phyloP scores from a whole-genome alignment of 176 grass and related monocot species.

The Chloris gayana region DNA sequence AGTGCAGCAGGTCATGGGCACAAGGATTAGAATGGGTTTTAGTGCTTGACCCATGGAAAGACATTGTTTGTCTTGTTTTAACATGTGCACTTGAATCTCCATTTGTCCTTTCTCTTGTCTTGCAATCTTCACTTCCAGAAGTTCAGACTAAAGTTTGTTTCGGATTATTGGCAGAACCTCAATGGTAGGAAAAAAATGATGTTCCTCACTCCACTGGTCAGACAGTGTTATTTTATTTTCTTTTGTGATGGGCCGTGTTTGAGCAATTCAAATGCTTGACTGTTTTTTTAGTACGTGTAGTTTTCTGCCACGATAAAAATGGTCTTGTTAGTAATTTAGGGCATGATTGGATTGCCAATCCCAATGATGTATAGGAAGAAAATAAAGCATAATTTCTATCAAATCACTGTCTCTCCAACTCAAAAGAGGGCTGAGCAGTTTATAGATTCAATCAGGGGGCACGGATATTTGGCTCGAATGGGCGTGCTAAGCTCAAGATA shows the following conservation, averaged over 20 bases:
- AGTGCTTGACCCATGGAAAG: slow-evolving; percentile 24
- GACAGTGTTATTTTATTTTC: too few species aligned
- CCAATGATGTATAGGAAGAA: background rate
- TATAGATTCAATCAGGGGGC: background rate
- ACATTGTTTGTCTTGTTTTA: slow-evolving; percentile 35
- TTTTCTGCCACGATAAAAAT: background rate
- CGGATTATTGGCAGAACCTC: background rate
- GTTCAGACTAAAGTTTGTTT: background rate
- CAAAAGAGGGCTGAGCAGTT: slow-evolving; percentile 4
- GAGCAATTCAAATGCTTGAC: background rate
- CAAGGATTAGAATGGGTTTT: slow-evolving; percentile 13
- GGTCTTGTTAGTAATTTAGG: background rate
- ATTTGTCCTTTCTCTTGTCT: background rate
- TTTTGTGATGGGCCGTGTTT: too few species aligned
- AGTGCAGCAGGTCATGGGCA: slow-evolving; percentile 5
- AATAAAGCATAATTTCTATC: background rate
- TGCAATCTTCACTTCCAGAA: background rate
- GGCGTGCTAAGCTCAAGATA: slow-evolving; percentile 31
- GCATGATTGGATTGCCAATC: slow-evolving; percentile 11
- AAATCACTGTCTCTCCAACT: slow-evolving; percentile 17
- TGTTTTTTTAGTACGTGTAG: background rate
- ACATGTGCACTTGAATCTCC: slow-evolving; percentile 26
- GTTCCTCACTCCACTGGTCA: background rate
- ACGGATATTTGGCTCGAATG: background rate
- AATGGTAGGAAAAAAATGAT: background rate